phyloP scores from a whole-genome alignment of 495 filamentous ascomycete genomes.

The Talaromyces wortmannii region DNA sequence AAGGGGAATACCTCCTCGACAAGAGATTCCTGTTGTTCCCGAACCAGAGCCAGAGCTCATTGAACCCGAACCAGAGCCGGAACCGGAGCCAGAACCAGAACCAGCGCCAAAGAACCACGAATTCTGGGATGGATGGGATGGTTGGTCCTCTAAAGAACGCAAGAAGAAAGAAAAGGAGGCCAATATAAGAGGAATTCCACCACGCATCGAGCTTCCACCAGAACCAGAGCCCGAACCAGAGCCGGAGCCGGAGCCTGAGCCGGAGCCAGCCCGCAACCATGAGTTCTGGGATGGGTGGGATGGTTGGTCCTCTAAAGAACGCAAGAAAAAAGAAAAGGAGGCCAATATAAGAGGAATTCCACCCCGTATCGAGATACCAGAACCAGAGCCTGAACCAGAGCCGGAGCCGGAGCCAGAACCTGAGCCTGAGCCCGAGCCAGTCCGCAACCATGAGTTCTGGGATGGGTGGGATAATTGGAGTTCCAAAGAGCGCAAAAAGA shows the following conservation, averaged over 20 bases:
- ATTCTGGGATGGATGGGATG: conserved; percentile 2
- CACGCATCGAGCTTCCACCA: conserved; percentile 1
- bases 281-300: conserved; percentile 25
- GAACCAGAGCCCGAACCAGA: background rate
- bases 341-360: conserved; percentile 4
- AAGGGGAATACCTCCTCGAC: background rate
- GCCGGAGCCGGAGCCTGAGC: conserved; percentile 14
- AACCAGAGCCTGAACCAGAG: background rate
- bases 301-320: conserved; percentile 26
- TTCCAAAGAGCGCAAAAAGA: conserved; percentile 37
- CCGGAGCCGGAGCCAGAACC: conserved; percentile 8
- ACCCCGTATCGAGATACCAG: conserved; percentile 2
- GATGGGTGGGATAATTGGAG: conserved; percentile 32
- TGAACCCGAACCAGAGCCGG: conserved; percentile 18
- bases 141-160: background rate
- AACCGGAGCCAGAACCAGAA: conserved; percentile 17
- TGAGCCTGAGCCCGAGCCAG: conserved; percentile 15
- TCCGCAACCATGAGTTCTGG: conserved; percentile 8
- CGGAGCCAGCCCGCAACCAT: conserved; percentile 10
- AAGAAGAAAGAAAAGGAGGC: conserved; percentile 9
- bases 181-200: conserved; percentile 4
- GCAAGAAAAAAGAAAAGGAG: conserved; percentile 12
- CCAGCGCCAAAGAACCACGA: conserved; percentile 7
- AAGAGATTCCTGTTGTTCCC: conserved; percentile 9
- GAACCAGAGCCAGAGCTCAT: conserved; percentile 14